Conservation (phyloP, 495 filamentous ascomycete species). For the Schizothecium vesticola region DNA sequence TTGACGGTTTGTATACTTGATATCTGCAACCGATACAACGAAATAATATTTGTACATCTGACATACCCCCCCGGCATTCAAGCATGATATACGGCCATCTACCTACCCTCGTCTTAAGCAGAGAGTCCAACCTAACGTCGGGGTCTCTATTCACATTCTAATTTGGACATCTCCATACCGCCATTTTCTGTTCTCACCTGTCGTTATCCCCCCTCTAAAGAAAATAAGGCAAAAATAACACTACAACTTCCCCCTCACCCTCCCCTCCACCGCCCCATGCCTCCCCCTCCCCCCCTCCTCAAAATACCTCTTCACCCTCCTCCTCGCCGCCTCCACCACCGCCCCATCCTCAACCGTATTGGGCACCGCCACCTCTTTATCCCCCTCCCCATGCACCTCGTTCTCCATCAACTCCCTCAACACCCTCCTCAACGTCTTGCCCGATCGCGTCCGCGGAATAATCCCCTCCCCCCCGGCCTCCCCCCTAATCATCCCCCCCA, state of each 20-base stretch:
- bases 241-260: constrained; percentile 42
- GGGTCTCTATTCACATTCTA: too few relatives aligned
- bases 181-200: too few relatives aligned
- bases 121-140: too few relatives aligned
- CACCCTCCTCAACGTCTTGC: constrained; percentile 80
- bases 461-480: constrained; percentile 66
- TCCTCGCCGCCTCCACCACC: constrained; percentile 46
- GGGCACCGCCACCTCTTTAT: constrained; percentile 45
- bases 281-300: constrained; percentile 35
- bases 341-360: constrained; percentile 50
- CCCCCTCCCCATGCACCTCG: constrained; percentile 46
- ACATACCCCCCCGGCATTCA: too few relatives aligned
- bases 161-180: too few relatives aligned
- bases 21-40: too few relatives aligned
- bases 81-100: too few relatives aligned
- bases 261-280: constrained; percentile 48
- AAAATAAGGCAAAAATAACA: too few relatives aligned
- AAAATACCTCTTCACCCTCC: constrained; percentile 48
- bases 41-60: too few relatives aligned
- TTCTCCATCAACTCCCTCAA: constrained; percentile 76
- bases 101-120: too few relatives aligned
- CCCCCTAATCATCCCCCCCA: constrained; percentile 80
- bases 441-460: constrained; percentile 85
- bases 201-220: too few relatives aligned
- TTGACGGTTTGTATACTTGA: too few relatives aligned